These are phyloP conservation scores for Annulohypoxylon bovei DNA, from an alignment of 495 filamentous ascomycete species.

Conservation along the genomic window DNA sequence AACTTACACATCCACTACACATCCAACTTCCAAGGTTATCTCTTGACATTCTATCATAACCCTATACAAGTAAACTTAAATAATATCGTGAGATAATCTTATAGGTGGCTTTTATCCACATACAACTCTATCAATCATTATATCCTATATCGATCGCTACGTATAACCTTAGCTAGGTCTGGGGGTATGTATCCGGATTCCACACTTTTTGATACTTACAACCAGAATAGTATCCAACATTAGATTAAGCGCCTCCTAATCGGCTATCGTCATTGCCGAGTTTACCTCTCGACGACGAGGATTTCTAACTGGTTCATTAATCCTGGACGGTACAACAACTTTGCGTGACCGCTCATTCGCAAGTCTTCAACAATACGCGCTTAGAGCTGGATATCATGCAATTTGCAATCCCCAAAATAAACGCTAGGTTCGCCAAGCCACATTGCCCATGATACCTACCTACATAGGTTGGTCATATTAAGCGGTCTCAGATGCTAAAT, in stretches of 20 bases:
- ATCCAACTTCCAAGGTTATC: background rate
- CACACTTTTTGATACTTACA: background rate
- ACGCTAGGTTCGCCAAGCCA: constrained; percentile 4
- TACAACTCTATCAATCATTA: constrained; percentile 1
- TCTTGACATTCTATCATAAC: background rate
- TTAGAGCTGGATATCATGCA: constrained; percentile 13
- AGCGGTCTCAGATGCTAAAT: background rate
- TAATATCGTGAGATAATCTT: background rate
- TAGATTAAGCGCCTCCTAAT: constrained; percentile 33
- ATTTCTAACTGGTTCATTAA: constrained; percentile 31
- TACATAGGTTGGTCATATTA: constrained; percentile 17
- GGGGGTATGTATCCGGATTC: background rate
- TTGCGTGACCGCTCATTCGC: constrained; percentile 11
- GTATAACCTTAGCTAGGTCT: background rate
- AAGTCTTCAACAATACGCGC: constrained; percentile 10
- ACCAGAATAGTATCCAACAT: background rate
- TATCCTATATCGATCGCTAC: constrained; percentile 1
- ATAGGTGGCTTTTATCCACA: background rate
- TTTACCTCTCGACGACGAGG: background rate
- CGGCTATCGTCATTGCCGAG: constrained; percentile 18
- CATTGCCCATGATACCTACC: background rate
- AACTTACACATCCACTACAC: background rate
- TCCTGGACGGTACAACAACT: constrained; percentile 15
- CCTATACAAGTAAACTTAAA: background rate
- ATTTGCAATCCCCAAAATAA: background rate